Evolutionary conservation across 768 basidiomycete genomes (phyloP), one percentile per base, ranked within the genome.

Genomic region (Phylloporus rhodoxanthus): DNA sequence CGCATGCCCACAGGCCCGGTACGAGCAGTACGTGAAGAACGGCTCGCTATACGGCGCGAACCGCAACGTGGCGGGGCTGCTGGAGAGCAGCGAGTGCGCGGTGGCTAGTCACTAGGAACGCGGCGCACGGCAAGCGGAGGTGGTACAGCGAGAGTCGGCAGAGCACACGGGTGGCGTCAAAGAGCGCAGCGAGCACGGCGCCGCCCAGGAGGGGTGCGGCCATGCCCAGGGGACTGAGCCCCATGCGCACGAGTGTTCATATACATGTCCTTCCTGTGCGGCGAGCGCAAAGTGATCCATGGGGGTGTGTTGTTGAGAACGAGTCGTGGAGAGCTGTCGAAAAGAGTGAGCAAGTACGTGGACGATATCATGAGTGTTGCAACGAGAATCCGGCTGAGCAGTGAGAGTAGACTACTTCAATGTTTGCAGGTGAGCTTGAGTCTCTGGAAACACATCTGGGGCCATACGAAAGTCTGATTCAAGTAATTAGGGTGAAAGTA

Each of bases 21-120:
- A 95, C 0, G 91, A 87, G 21, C 87, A 68, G 51, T 79, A 79
- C 0, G 93, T 86, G 66, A 89, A 94, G 65, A 91, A 86, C 0
- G 93, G 88, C 60, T 98, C 95, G 43, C 72, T 81, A 64, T 88
- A 95, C 0, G 87, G 77, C 0, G 85, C 83, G 40, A 85, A 75
- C 21, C 81, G 76, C 19, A 88, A 66, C 0, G 87, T 82, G 0
- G 78, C 76, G 2, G 93, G 93, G 39, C 91, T 90, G 46, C 85
- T 88, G 0, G 91, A 79, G 5, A 98, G 60, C 37, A 93, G 71
- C 20, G 89, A 91, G 17, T 96, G 72, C 17, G 84, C 52, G 0
- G 82, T 61, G 0, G 85, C 71, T 14, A n/a, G n/a, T n/a, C n/a
- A n/a, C n/a, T n/a, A 87, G 71, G 33, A 75, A 69, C 2, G 93